Conservation (phyloP, 225 moss, liverwort and hornwort genomes). For the Physcomitrium patens region DNA sequence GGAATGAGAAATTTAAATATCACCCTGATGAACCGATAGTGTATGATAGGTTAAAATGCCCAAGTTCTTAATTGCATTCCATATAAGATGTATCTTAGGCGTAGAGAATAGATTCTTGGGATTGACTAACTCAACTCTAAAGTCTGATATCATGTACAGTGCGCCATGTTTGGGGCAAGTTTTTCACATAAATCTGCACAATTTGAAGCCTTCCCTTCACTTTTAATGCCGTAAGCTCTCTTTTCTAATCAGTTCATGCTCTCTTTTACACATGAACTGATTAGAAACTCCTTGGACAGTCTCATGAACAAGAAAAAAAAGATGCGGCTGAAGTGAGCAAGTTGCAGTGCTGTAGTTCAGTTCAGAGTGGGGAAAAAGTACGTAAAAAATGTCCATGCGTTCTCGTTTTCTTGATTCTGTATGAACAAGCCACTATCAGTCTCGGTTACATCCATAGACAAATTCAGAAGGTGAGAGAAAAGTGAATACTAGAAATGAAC, state of each 20-base stretch:
- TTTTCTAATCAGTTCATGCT: conserved; percentile 10
- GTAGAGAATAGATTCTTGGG: not conserved
- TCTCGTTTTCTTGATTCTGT: conserved; percentile 23
- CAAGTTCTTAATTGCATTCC: not conserved
- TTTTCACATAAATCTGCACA: not conserved
- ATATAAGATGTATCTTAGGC: not conserved
- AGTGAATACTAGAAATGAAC: not conserved
- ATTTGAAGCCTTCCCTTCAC: not conserved
- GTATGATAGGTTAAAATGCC: not conserved
- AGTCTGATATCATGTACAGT: conserved; percentile 6
- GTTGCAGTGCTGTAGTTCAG: conserved; percentile 9
- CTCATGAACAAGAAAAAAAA: conserved; percentile 14
- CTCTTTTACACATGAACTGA: conserved; percentile 33
- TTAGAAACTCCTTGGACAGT: not conserved
- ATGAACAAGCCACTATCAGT: conserved; percentile 1
- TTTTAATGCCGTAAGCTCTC: not conserved
- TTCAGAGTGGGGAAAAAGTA: not conserved
- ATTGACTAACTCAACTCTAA: not conserved
- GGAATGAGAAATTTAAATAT: too few relatives aligned
- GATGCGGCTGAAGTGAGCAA: conserved; percentile 12
- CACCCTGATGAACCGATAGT: not conserved
- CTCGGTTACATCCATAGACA: not conserved
- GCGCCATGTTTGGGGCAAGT: conserved; percentile 11
- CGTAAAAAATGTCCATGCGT: not conserved
- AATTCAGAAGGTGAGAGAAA: not conserved